Evolutionary conservation across 805 yeast genomes (phyloP), one percentile per base, ranked within the genome.

Genomic region (Priceomyces medius): DNA sequence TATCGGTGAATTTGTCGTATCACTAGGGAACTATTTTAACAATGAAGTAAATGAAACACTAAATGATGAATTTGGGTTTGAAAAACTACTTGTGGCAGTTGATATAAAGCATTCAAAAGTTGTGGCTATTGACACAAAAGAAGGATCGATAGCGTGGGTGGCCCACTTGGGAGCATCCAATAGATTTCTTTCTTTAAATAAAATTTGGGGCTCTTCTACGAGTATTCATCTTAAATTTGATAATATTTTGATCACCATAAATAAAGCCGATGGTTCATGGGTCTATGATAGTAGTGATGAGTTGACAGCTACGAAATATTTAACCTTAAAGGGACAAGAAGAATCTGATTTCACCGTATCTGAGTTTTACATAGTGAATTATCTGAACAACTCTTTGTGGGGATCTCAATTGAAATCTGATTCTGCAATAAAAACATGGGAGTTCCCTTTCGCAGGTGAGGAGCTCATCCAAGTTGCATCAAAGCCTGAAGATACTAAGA

Each of bases 141-240:
- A 68, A 38, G 76, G 77, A 14, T 49, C 57, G 1, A 28, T 62
- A 3, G 48, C 59, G 5, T 80, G 83, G 84, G 14, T 10, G 14
- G 14, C n/a, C 7, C 29, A 14, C 29, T 9, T 26, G 5, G 10
- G 29, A 5, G 5, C n/a, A 5, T 26, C 29, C n/a, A 14, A 26
- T 5, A 14, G n/a, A 12, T 26, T 26, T 5, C n/a, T 14, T 26
- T 12, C 29, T 5, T n/a, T 26, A 5, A 14, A 26, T 5, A 26
- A 26, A 26, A 26, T 26, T 9, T 26, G 29, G 5, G n/a, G 29
- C 14, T 26, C 29, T 9, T 26, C 29, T n/a, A 14, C 9, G 9
- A 26, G 14, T 6, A n/a, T 26, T 26, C n/a, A 12, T 14, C 7
- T 26, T n/a, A 6, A 12, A n/a, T 26, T 26, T n/a, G n/a, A 9